Percentiles rank a stretch among this genome's conserved stretches.
These are phyloP conservation scores for Microbotryum intermedium DNA, from an alignment of 1,284 basidiomycete genomes.

Conservation along the genomic window DNA sequence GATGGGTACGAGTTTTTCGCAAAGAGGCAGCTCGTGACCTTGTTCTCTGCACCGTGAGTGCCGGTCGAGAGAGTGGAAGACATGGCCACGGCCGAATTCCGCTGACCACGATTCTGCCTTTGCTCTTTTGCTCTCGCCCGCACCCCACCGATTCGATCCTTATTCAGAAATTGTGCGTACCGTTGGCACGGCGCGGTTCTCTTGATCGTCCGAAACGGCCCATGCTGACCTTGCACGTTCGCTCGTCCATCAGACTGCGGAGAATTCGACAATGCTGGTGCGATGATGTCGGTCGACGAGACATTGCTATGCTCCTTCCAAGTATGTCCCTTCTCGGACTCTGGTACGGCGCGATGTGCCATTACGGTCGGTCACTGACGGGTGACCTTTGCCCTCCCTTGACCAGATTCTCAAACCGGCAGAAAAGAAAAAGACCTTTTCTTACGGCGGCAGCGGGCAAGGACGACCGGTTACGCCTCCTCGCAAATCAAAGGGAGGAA, in stretches of 20 bases:
- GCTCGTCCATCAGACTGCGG: conserved; percentile 70
- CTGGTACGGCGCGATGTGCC: neutral
- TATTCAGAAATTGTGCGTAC: neutral
- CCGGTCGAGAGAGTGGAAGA: neutral
- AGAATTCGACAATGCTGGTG: conserved; percentile 91
- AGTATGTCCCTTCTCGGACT: conserved; percentile 46
- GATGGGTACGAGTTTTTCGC: conserved; percentile 99
- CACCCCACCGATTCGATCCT: neutral
- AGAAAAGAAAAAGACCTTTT: conserved; percentile 89
- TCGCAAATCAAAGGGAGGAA: conserved; percentile 45
- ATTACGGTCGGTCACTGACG: neutral
- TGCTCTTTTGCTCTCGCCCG: too few species aligned
- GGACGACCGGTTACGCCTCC: conserved; percentile 49
- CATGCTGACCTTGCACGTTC: conserved; percentile 35
- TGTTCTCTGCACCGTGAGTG: conserved; percentile 76
- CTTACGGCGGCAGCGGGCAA: conserved; percentile 39
- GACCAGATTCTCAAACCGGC: conserved; percentile 90
- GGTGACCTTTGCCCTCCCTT: neutral
- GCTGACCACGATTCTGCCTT: conserved; percentile 67
- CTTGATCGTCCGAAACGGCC: conserved; percentile 94
- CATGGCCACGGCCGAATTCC: conserved; percentile 58
- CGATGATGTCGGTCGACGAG: conserved; percentile 99
- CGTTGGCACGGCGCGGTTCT: conserved; percentile 39
- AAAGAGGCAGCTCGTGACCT: conserved; percentile 89
- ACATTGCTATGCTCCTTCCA: conserved; percentile 97